phyloP scores from a whole-genome alignment of 2,329 filamentous ascomycete species.

The Zalaria sp. region DNA sequence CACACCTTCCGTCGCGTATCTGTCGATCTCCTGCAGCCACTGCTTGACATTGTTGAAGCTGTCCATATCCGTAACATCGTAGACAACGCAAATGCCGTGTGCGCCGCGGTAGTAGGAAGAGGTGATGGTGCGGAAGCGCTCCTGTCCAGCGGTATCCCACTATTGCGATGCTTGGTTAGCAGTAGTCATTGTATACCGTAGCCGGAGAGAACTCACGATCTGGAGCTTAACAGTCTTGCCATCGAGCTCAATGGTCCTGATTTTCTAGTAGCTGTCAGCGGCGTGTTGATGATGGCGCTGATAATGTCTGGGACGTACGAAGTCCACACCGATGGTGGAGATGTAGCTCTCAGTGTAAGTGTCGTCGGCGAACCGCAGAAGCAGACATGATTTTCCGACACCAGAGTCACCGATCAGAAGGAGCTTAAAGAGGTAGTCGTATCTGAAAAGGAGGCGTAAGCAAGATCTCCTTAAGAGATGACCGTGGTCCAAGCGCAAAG shows the following conservation, averaged over 20 bases:
- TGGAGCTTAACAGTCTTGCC: slow-evolving; percentile 99
- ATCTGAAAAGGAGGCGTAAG: slow-evolving; percentile 45
- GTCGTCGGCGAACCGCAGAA: slow-evolving; percentile 95
- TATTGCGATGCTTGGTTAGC: slow-evolving; percentile 27
- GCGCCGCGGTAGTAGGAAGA: slow-evolving; percentile 99
- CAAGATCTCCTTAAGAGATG: background rate
- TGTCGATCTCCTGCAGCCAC: slow-evolving; percentile 99
- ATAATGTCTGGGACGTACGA: slow-evolving; percentile 45
- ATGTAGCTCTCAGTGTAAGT: slow-evolving; percentile 99
- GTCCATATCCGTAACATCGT: slow-evolving; percentile 99
- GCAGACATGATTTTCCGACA: slow-evolving; percentile 98
- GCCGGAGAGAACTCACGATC: slow-evolving; percentile 53
- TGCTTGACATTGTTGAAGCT: slow-evolving; percentile 99
- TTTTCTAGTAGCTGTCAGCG: slow-evolving; percentile 52
- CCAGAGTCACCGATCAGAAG: slow-evolving; percentile 99
- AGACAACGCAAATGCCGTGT: slow-evolving; percentile 98
- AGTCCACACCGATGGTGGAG: slow-evolving; percentile 98
- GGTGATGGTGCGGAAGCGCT: slow-evolving; percentile 98
- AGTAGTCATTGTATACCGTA: background rate
- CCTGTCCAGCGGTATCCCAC: slow-evolving; percentile 99
- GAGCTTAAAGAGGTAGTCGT: slow-evolving; percentile 99
- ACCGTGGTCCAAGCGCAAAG: too few relatives aligned
- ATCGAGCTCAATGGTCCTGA: slow-evolving; percentile 97
- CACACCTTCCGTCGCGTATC: slow-evolving; percentile 96
- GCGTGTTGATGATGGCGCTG: background rate